Conservation (phyloP, 768 basidiomycete species). For the Tricholoma hemisulphureum region DNA sequence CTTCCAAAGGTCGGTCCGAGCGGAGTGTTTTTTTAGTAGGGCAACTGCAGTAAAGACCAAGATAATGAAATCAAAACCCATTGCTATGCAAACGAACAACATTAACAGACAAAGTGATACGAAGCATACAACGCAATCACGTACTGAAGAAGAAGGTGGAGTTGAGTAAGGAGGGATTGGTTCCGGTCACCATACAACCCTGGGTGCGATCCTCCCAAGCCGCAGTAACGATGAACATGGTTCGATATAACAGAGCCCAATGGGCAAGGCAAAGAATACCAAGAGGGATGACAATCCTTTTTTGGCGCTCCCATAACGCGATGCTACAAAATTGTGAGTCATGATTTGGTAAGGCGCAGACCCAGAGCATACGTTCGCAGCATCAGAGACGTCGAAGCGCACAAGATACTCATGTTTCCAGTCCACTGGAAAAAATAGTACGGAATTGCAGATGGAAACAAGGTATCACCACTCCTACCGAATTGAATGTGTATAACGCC, state of each 20-base stretch:
- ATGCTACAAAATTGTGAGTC: constrained; percentile 39
- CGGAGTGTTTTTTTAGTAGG: constrained; percentile 49
- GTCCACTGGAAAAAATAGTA: constrained; percentile 44
- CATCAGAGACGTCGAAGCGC: constrained; percentile 67
- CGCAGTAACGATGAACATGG: constrained; percentile 66
- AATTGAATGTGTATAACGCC: constrained; percentile 70
- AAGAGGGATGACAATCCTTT: constrained; percentile 48
- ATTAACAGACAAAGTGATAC: not conserved
- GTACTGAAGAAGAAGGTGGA: constrained; percentile 69
- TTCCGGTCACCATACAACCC: constrained; percentile 51
- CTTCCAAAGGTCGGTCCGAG: constrained; percentile 61
- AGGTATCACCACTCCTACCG: constrained; percentile 35
- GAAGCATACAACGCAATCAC: constrained; percentile 20
- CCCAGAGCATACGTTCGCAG: constrained; percentile 55
- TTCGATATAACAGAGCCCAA: constrained; percentile 66
- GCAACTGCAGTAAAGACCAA: constrained; percentile 54
- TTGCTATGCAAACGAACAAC: constrained; percentile 41
- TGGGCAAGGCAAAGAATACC: constrained; percentile 57
- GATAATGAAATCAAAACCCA: constrained; percentile 67
- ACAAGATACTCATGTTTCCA: constrained; percentile 64
- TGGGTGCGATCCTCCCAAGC: constrained; percentile 42
- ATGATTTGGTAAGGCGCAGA: constrained; percentile 1
- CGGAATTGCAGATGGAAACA: constrained; percentile 1
- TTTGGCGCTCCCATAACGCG: constrained; percentile 67
- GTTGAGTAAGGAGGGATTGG: constrained; percentile 57